These are phyloP conservation scores for Dactylellina drechsleri DNA, from an alignment of 2,329 filamentous ascomycete genomes.

Conservation along the genomic window DNA sequence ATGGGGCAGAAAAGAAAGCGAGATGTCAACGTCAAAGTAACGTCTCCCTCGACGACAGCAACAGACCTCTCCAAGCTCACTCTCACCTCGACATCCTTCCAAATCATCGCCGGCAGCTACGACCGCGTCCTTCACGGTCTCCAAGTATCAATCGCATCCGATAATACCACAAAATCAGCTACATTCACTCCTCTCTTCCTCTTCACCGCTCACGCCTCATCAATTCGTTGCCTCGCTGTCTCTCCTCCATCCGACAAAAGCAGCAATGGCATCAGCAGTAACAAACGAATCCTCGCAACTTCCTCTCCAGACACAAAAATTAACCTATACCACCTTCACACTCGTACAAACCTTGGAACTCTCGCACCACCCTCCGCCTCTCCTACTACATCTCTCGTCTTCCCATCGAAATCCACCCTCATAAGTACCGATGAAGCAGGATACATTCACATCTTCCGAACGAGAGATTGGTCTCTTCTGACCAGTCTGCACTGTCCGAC, in stretches of 20 bases:
- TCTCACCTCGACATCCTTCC: conserved; percentile 70
- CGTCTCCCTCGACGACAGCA: conserved; percentile 6
- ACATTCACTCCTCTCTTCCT: conserved; percentile 90
- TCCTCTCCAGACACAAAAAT: conserved; percentile 93
- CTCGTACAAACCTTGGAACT: conserved; percentile 79
- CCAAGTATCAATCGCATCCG: conserved; percentile 41
- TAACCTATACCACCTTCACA: conserved; percentile 75
- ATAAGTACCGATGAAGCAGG: conserved; percentile 90
- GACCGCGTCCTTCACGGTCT: conserved; percentile 91
- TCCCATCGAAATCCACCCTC: conserved; percentile 86
- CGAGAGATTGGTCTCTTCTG: conserved; percentile 87
- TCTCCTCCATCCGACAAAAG: conserved; percentile 72
- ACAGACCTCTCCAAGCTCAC: conserved; percentile 40
- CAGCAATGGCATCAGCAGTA: conserved; percentile 67
- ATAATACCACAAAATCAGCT: conserved; percentile 15
- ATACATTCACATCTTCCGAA: conserved; percentile 85
- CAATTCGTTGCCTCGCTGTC: conserved; percentile 87
- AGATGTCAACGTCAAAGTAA: conserved; percentile 10
- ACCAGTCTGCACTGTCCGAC: conserved; percentile 89
- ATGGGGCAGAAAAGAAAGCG: conserved; percentile 49
- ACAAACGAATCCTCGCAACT: conserved; percentile 86
- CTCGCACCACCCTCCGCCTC: conserved; percentile 86
- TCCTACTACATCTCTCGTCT: conserved; percentile 77
- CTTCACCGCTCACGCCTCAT: conserved; percentile 90
- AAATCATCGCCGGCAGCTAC: conserved; percentile 92